A percentile compares a stretch with the other conserved stretches of the same genome.
Conservation (phyloP, 768 basidiomycete species). For the Cytidiella melzeri region DNA sequence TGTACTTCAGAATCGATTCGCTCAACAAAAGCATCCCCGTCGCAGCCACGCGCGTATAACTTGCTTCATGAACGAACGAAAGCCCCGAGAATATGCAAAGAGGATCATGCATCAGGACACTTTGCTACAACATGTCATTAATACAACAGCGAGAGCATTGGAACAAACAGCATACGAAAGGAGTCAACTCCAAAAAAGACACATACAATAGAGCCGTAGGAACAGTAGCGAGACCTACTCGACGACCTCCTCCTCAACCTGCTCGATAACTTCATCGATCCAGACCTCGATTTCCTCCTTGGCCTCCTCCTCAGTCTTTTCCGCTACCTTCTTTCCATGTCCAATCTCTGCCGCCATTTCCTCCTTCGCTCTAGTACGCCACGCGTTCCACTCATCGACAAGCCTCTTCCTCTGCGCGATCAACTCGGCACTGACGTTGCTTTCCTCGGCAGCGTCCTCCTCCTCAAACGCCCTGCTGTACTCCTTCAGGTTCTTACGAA, state of each 20-base stretch:
- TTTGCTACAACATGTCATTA: neutral
- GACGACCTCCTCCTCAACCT: conserved; percentile 76
- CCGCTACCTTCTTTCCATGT: conserved; percentile 31
- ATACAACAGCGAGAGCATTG: neutral
- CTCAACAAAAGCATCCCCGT: no score
- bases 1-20: no score
- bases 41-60: no score
- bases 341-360: conserved; percentile 52
- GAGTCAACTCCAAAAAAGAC: no score
- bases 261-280: conserved; percentile 90
- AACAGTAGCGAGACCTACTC: conserved; percentile 28
- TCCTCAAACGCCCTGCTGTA: conserved; percentile 92
- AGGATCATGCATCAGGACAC: no score
- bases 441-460: conserved; percentile 94
- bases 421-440: conserved; percentile 89
- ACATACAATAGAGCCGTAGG: neutral
- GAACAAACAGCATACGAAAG: neutral
- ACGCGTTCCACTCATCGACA: conserved; percentile 99
- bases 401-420: conserved; percentile 85
- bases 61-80: no score
- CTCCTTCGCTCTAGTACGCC: conserved; percentile 70
- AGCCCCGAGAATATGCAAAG: no score
- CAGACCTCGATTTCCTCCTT: conserved; percentile 93
- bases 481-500: conserved; percentile 87
- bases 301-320: conserved; percentile 42